phyloP scores from a whole-genome alignment of 1,284 basidiomycete species.

The Cystobasidium sp. region DNA sequence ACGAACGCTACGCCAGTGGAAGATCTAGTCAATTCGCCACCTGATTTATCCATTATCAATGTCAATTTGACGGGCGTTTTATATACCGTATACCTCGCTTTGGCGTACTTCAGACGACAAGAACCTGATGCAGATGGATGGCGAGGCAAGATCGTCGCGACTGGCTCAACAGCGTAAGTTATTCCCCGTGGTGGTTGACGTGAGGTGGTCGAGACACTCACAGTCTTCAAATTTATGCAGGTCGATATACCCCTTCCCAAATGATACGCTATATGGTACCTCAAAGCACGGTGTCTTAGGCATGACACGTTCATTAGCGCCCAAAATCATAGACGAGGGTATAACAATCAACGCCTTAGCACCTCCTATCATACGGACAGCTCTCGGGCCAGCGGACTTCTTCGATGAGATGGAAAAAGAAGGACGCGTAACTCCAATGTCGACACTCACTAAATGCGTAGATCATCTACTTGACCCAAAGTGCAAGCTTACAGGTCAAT shows the following conservation, averaged over 20 bases:
- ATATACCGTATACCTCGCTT: constrained; percentile 44
- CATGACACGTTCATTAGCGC: constrained; percentile 39
- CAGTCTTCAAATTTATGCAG: neutral
- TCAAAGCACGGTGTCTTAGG: constrained; percentile 46
- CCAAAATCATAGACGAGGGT: constrained; percentile 47
- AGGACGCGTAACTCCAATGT: constrained; percentile 42
- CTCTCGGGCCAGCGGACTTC: constrained; percentile 46
- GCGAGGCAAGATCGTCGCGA: constrained; percentile 51
- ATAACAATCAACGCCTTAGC: constrained; percentile 50
- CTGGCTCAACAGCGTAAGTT: constrained; percentile 49
- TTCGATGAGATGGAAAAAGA: constrained; percentile 26
- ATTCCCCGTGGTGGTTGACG: neutral
- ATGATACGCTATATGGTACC: constrained; percentile 49
- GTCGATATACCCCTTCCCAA: constrained; percentile 49
- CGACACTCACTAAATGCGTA: constrained; percentile 25
- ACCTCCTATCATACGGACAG: constrained; percentile 29
- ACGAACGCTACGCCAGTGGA: constrained; percentile 47
- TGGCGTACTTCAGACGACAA: constrained; percentile 49
- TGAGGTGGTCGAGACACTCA: neutral
- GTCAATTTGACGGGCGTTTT: constrained; percentile 49
- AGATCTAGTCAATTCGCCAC: constrained; percentile 15
- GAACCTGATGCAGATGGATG: constrained; percentile 47
- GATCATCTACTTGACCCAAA: constrained; percentile 20
- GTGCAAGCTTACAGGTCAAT: constrained; percentile 27
- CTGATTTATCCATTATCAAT: constrained; percentile 44